A percentile compares a stretch with the other conserved stretches of the same genome.
phyloP scores from a whole-genome alignment of 2,329 filamentous ascomycete genomes.

The Penicillium paneum region DNA sequence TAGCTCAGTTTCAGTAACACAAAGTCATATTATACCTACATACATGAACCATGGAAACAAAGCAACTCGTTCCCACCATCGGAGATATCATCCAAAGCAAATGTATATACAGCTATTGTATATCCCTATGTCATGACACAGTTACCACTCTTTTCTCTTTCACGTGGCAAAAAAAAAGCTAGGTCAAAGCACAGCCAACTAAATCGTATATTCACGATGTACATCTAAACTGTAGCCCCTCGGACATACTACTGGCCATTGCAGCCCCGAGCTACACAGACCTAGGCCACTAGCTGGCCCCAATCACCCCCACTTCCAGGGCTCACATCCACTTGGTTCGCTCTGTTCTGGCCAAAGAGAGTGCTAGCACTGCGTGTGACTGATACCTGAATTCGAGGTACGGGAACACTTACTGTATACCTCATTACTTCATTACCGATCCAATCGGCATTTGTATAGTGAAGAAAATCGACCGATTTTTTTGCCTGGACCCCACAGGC shows the following conservation, averaged over 20 bases:
- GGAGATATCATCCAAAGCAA: background rate
- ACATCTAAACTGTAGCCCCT: background rate
- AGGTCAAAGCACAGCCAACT: background rate
- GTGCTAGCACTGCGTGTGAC: slow-evolving; percentile 16
- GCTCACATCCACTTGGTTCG: slow-evolving; percentile 28
- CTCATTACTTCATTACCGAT: slow-evolving; percentile 1
- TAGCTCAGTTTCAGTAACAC: background rate
- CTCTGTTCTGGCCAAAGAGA: slow-evolving; percentile 21
- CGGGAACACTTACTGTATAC: slow-evolving; percentile 10
- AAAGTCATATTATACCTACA: background rate
- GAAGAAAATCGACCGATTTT: background rate
- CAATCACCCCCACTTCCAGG: slow-evolving; percentile 24
- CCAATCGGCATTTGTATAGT: background rate
- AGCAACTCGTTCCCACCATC: background rate
- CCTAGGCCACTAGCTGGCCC: slow-evolving; percentile 7
- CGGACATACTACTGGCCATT: background rate
- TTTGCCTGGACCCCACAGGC: background rate
- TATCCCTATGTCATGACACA: background rate
- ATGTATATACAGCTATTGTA: background rate
- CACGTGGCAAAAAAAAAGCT: background rate
- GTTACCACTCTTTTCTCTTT: background rate
- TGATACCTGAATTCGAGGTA: slow-evolving; percentile 12
- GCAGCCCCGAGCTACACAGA: slow-evolving; percentile 13
- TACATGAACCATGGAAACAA: background rate
- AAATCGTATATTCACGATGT: background rate